Base-by-base conservation (phyloP, 169 alveolate species). In the Plasmodium ovale region DNA sequence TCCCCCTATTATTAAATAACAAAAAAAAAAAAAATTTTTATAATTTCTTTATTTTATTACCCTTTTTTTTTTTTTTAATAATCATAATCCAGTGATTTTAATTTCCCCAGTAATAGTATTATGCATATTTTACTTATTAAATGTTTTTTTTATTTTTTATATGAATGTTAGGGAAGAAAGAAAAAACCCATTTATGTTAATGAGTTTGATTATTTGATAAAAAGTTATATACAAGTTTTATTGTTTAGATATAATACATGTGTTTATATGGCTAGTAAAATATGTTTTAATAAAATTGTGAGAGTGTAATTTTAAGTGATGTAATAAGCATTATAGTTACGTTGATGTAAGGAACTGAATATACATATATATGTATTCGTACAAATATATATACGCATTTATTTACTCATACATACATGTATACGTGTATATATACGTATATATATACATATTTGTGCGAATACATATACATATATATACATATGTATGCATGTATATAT, bases 141-240 rank as follows among this genome's bases (percentile, higher is more conserved):
- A 58, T 58, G 6, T 62, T 10, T 62, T 62, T 62, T 62, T 10
- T 33, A 31, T 33, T n/a, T 62, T n/a, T 14, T 27, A n/a, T 62
- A 27, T 33, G 10, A 62, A 16, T 21, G 65, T 16, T 6, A 62
- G 25, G 33, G 14, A 12, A 33, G 5, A 9, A 27, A 62, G 14
- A 33, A 62, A 29, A 31, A 62, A 31, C 10, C 19, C 23, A 60
- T 60, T 60, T n/a, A 62, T 6, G 1, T 5, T 54, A 54, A 16
- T 23, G 47, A 62, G 72, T 62, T 62, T 62, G 47, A 23, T 62
- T 62, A 62, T 33, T 31, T 62, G 51, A 62, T 33, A 62, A 62
- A 29, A 62, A 54, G 9, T 16, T 54, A 21, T 62, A 62, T 21
- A 21, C 19, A 62, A 31, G 12, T 62, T 31, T 62, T n/a, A 31